These are phyloP conservation scores for Pseudonitzschia multiseries DNA, from an alignment of 108 stramenopile genomes.

Conservation along the genomic window DNA sequence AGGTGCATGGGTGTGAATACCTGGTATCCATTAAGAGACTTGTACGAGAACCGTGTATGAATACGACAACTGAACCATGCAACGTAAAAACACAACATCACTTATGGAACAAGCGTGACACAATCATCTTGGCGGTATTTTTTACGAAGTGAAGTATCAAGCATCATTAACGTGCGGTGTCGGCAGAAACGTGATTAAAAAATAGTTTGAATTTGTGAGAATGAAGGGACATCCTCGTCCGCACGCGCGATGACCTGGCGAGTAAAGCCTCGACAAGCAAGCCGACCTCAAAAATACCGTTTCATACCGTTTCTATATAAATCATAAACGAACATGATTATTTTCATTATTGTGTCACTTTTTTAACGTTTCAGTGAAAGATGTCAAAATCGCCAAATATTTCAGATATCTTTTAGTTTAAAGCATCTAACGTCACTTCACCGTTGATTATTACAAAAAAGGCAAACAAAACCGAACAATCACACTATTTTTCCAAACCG, in stretches of 20 bases:
- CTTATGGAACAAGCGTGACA: too few relatives aligned
- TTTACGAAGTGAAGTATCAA: too few relatives aligned
- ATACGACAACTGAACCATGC: too few relatives aligned
- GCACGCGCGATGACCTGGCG: background rate
- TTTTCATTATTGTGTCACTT: background rate
- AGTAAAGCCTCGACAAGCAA: background rate
- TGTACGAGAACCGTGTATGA: too few relatives aligned
- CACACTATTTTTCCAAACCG: conserved; percentile 1
- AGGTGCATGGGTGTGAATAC: too few relatives aligned
- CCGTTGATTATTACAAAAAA: background rate
- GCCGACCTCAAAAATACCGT: background rate
- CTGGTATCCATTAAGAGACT: too few relatives aligned
- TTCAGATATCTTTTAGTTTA: background rate
- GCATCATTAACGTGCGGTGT: too few relatives aligned
- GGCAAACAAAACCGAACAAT: background rate
- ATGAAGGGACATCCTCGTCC: background rate
- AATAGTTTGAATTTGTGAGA: background rate
- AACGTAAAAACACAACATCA: too few relatives aligned
- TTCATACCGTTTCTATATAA: background rate
- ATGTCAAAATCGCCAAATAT: background rate
- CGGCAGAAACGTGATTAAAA: too few relatives aligned
- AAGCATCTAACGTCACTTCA: background rate
- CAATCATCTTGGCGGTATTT: too few relatives aligned
- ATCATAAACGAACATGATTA: background rate
- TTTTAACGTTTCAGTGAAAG: background rate